Percentiles rank a stretch among this genome's conserved stretches.
phyloP scores from a whole-genome alignment of 441 rosid genomes.

The Mallotus repandus region DNA sequence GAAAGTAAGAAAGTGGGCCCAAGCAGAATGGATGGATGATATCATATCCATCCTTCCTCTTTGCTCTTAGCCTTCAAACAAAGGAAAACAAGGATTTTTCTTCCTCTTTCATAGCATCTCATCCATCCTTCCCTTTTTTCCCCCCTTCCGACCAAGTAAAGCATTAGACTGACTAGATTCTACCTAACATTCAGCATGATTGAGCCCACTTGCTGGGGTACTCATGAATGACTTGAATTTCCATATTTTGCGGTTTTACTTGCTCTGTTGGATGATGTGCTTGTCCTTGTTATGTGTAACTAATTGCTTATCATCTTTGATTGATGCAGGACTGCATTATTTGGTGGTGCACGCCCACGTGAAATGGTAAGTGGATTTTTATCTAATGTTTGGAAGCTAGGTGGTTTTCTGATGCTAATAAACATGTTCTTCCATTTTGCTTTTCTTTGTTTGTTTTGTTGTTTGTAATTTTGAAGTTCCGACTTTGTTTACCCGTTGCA shows the following conservation, averaged over 20 bases:
- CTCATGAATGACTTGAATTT: not conserved
- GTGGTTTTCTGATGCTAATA: not conserved
- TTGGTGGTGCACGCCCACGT: constrained; percentile 86
- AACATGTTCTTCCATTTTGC: not conserved
- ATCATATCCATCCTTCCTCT: too few species aligned
- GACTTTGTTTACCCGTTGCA: not conserved
- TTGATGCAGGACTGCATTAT: constrained; percentile 60
- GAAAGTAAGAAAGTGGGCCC: too few species aligned
- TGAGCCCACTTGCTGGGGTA: not conserved
- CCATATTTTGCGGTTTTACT: not conserved
- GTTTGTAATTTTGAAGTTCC: not conserved
- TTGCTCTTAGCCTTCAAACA: too few species aligned
- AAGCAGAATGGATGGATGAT: too few species aligned
- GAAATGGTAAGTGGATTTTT: constrained; percentile 57
- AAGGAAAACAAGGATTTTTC: too few species aligned
- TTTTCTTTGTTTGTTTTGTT: too few species aligned
- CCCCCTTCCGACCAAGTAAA: too few species aligned
- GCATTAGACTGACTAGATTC: not conserved
- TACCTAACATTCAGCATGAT: not conserved
- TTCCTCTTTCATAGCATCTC: too few species aligned
- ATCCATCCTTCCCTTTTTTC: too few species aligned
- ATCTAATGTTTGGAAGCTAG: not conserved
- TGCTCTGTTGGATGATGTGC: not conserved
- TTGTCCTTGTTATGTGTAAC: not conserved
- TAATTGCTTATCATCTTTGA: constrained; percentile 18